Base-by-base conservation (phyloP, 306 rosid species). In the Prunus fruticosa region DNA sequence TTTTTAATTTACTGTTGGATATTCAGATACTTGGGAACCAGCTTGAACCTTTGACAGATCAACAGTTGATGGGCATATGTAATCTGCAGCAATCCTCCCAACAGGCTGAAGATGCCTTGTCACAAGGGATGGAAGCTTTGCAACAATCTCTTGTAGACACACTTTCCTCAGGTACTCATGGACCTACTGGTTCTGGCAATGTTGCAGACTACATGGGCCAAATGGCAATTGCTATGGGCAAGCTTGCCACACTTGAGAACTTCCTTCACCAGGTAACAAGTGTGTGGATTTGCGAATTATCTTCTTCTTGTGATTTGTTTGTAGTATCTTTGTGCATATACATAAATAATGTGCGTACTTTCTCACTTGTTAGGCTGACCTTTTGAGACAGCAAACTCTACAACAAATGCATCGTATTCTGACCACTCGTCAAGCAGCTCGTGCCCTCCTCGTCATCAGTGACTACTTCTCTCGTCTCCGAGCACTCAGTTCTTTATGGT, bases 91-190 rank as follows among this genome's bases (percentile, higher is more conserved):
- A 82, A 68, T 91, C 97, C 60, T 93, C 89, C 3, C 95, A 87
- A 67, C 97, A 93, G 76, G 95, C 98, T 30, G 98, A 93, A 79
- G 98, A 93, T 80, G 98, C 98, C 53, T 75, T 93, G 71, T 84
- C 96, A 51, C 98, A 93, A 86, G 98, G 98, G 22, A 89, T 91
- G 93, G 98, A 93, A 63, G 97, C 93, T 77, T 77, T 91, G 87
- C 98, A 93, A 72, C 97, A 85, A 73, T 87, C 97, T 46, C 97
- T 93, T 12, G 86, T 83, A 3, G 98, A 91, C 43, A 93, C 96
- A 30, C 91, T 93, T 51, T 89, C 96, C 64, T 78, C 93, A 2
- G 32, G 83, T 51, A 78, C 84, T 65, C 56, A 86, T 13, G 87
- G 89, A 3, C 84, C 90, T 1, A 32, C 85, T 20, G 79, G 64